Conservation (phyloP, 192 early-diverging fungal genomes). For the Coemansia sp. region DNA sequence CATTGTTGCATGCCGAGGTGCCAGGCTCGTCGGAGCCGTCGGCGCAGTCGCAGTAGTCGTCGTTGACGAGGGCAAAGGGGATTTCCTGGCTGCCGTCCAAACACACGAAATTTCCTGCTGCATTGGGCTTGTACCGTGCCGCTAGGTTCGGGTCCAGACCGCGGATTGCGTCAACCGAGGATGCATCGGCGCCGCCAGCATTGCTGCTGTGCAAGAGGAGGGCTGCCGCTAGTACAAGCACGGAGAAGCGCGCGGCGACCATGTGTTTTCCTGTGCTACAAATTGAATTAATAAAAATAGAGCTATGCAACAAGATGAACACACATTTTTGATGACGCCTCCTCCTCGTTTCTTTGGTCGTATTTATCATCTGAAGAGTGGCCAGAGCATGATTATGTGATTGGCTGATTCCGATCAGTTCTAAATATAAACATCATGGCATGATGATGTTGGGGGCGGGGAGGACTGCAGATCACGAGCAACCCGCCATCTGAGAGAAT, state of each 20-base stretch:
- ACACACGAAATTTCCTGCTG: constrained; percentile 56
- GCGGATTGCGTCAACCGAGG: constrained; percentile 5
- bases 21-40: constrained; percentile 96
- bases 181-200: too few relatives aligned
- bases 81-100: constrained; percentile 70
- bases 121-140: constrained; percentile 12
- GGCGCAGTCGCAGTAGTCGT: constrained; percentile 95
- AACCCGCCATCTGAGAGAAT: too few relatives aligned
- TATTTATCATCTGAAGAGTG: too few relatives aligned
- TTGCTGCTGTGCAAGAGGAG: not conserved
- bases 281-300: not conserved
- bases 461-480: too few relatives aligned
- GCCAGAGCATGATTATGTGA: too few relatives aligned
- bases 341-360: too few relatives aligned
- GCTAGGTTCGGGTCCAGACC: constrained; percentile 33
- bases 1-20: constrained; percentile 84
- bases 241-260: not conserved
- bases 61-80: constrained; percentile 73
- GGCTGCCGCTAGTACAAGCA: not conserved
- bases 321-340: too few relatives aligned
- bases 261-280: not conserved
- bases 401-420: too few relatives aligned
- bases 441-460: too few relatives aligned
- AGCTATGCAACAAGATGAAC: too few relatives aligned
- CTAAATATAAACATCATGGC: too few relatives aligned